A percentile compares a stretch with the other conserved stretches of the same genome.
phyloP scores from a whole-genome alignment of 768 basidiomycete species.

The Trametes coccinea region DNA sequence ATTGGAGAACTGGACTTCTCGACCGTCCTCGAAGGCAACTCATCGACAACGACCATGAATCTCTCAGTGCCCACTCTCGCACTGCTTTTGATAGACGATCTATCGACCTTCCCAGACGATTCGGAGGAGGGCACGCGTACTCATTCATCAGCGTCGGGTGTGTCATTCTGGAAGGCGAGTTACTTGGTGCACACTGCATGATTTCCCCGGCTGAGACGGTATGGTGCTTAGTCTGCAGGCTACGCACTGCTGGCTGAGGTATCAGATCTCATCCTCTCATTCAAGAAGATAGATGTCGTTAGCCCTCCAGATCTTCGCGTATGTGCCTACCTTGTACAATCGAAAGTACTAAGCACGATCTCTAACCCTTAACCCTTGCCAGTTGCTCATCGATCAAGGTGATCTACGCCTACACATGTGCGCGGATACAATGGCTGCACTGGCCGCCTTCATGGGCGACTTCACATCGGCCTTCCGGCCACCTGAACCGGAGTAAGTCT shows the following conservation, averaged over 20 bases:
- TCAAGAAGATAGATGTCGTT: slow-evolving; percentile 33
- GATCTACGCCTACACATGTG: slow-evolving; percentile 66
- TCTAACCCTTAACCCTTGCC: not conserved
- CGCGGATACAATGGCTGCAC: slow-evolving; percentile 69
- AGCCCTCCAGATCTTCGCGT: slow-evolving; percentile 39
- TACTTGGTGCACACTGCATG: not conserved
- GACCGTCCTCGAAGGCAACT: slow-evolving; percentile 73
- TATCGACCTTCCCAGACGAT: slow-evolving; percentile 35
- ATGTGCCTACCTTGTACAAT: slow-evolving; percentile 20
- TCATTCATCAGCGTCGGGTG: slow-evolving; percentile 34
- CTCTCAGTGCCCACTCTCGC: slow-evolving; percentile 50
- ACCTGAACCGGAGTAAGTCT: slow-evolving; percentile 28
- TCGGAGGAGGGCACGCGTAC: slow-evolving; percentile 20
- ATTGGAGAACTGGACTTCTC: slow-evolving; percentile 66
- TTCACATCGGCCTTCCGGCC: slow-evolving; percentile 45
- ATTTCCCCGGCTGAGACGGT: not conserved
- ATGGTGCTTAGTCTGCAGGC: slow-evolving; percentile 47
- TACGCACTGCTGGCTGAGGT: slow-evolving; percentile 72
- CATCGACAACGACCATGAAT: slow-evolving; percentile 53
- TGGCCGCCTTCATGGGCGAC: slow-evolving; percentile 57
- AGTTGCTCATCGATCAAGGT: slow-evolving; percentile 60
- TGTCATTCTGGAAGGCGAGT: slow-evolving; percentile 68
- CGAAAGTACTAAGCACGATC: not conserved
- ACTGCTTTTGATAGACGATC: slow-evolving; percentile 56
- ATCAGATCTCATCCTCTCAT: slow-evolving; percentile 45